Conservation (phyloP, 805 yeast species). For the Metschnikowia cerradonensis region DNA sequence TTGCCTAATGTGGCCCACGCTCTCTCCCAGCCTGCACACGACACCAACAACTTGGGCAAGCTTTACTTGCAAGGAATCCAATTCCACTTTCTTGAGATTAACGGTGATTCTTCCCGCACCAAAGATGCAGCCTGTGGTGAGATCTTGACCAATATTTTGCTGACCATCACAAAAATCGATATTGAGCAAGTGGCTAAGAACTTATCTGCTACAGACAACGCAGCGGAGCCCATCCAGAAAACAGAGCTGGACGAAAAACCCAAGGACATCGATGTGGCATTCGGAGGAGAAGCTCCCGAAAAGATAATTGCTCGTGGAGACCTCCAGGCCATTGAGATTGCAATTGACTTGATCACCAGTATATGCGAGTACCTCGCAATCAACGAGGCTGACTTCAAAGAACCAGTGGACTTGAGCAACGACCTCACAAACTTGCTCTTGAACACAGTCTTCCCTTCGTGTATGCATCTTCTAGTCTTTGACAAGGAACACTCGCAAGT, state of each 20-base stretch:
- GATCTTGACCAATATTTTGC: slow-evolving; percentile 22
- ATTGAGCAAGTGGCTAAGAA: slow-evolving; percentile 14
- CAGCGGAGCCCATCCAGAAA: slow-evolving; percentile 32
- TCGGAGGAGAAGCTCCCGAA: slow-evolving; percentile 29
- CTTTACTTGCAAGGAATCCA: slow-evolving; percentile 40
- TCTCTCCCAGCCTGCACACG: slow-evolving; percentile 13
- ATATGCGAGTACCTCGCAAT: slow-evolving; percentile 54
- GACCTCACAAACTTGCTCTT: slow-evolving; percentile 21
- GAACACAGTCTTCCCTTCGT: slow-evolving; percentile 21
- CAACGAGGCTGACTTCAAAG: slow-evolving; percentile 22
- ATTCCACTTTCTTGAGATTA: slow-evolving; percentile 39
- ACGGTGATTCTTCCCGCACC: slow-evolving; percentile 11
- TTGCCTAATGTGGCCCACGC: slow-evolving; percentile 18
- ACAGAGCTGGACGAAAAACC: slow-evolving; percentile 13
- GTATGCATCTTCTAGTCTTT: slow-evolving; percentile 38
- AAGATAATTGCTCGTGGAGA: slow-evolving; percentile 46
- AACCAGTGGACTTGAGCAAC: slow-evolving; percentile 20
- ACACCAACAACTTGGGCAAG: slow-evolving; percentile 26
- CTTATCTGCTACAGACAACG: slow-evolving; percentile 27
- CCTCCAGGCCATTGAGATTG: slow-evolving; percentile 62
- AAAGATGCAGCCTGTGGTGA: slow-evolving; percentile 19
- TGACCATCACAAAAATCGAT: slow-evolving; percentile 25
- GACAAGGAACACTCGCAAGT: slow-evolving; percentile 25
- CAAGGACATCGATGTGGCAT: slow-evolving; percentile 22
- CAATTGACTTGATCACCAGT: slow-evolving; percentile 74